phyloP scores from a whole-genome alignment of 805 yeast species.

The Naumovozyma castellii region DNA sequence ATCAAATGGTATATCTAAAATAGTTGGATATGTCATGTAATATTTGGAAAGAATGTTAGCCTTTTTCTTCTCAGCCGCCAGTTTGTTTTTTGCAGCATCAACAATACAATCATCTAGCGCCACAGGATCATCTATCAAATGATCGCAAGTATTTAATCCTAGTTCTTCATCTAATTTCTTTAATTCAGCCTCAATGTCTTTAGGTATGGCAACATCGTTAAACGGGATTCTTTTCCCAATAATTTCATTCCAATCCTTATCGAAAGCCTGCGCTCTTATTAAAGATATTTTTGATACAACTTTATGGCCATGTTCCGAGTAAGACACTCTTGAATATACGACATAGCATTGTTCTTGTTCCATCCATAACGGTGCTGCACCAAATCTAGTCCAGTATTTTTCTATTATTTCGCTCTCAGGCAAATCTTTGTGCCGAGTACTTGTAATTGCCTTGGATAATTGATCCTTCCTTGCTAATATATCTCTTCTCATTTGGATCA shows the following conservation, averaged over 20 bases:
- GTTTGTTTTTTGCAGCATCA: constrained; percentile 10
- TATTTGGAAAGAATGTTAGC: constrained; percentile 5
- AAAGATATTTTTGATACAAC: constrained; percentile 33
- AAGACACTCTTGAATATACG: constrained; percentile 37
- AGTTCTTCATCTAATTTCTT: constrained; percentile 17
- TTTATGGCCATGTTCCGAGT: constrained; percentile 11
- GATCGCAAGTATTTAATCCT: constrained; percentile 20
- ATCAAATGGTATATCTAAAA: constrained; percentile 3
- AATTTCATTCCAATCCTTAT: constrained; percentile 36
- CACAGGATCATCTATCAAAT: background rate
- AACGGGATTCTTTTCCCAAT: constrained; percentile 18
- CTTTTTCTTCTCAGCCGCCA: constrained; percentile 4
- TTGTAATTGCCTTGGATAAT: constrained; percentile 1
- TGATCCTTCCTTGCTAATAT: background rate
- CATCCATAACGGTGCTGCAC: constrained; percentile 26
- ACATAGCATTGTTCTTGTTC: constrained; percentile 40
- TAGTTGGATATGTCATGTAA: constrained; percentile 6
- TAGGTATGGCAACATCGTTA: constrained; percentile 15
- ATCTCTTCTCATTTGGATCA: constrained; percentile 4
- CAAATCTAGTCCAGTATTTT: constrained; percentile 28
- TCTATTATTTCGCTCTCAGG: constrained; percentile 5
- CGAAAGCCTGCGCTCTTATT: constrained; percentile 36
- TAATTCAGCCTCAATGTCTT: constrained; percentile 23
- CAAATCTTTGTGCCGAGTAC: constrained; percentile 6
- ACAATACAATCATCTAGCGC: constrained; percentile 17